Evolutionary conservation across 192 early-diverging fungal species (phyloP).

Genomic region (Backusella mclennaniae): DNA sequence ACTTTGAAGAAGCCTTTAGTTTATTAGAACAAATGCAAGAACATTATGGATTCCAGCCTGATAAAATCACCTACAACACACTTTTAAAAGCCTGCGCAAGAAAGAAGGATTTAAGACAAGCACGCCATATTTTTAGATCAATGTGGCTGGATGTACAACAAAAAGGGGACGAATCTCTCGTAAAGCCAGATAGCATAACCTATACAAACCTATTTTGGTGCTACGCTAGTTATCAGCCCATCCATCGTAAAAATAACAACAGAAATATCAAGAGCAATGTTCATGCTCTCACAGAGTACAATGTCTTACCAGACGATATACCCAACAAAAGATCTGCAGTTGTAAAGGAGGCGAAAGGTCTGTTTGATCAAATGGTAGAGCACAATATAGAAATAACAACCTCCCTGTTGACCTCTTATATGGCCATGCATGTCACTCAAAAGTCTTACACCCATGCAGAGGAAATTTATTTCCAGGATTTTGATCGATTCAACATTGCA

Average conservation of each 20-base stretch:
- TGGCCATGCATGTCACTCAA: constrained; percentile 56
- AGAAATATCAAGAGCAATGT: background rate
- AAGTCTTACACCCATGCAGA: constrained; percentile 45
- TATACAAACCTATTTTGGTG: constrained; percentile 72
- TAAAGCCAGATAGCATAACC: constrained; percentile 59
- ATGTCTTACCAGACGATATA: constrained; percentile 2
- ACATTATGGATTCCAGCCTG: constrained; percentile 75
- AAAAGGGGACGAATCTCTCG: constrained; percentile 28
- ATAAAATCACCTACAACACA: constrained; percentile 79
- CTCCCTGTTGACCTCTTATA: constrained; percentile 58
- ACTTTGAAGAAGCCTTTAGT: constrained; percentile 80
- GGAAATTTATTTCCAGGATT: constrained; percentile 48
- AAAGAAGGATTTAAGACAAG: constrained; percentile 70
- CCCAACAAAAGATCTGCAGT: constrained; percentile 23
- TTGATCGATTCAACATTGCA: constrained; percentile 44
- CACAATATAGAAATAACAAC: constrained; percentile 27
- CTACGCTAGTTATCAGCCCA: constrained; percentile 47
- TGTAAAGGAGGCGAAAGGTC: constrained; percentile 30
- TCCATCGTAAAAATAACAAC: constrained; percentile 9
- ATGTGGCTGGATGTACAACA: constrained; percentile 50
- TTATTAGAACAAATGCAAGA: constrained; percentile 83
- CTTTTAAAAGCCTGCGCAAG: constrained; percentile 73
- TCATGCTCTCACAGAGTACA: constrained; percentile 9
- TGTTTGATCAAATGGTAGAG: constrained; percentile 34
- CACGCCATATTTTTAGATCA: constrained; percentile 60